These are phyloP conservation scores for Alternaria alternata DNA, from an alignment of 2,329 filamentous ascomycete species.

Conservation along the genomic window DNA sequence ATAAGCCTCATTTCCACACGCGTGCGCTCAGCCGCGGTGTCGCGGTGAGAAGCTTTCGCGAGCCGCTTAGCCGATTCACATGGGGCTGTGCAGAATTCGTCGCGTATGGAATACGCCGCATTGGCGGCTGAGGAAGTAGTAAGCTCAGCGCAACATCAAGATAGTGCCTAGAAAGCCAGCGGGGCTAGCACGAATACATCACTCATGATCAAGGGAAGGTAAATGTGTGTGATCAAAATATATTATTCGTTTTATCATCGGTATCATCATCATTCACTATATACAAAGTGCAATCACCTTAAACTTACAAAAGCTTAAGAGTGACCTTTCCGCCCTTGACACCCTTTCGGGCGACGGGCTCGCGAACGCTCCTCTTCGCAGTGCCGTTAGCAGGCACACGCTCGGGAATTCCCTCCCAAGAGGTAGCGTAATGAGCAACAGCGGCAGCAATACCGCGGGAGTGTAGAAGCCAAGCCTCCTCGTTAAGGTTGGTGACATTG, in stretches of 20 bases:
- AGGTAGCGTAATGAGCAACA: slow-evolving; percentile 44
- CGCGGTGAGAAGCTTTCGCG: slow-evolving; percentile 4
- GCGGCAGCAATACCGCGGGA: slow-evolving; percentile 46
- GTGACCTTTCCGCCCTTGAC: not conserved
- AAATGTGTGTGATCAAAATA: not conserved
- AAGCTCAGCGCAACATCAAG: not conserved
- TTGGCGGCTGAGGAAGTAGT: slow-evolving; percentile 2
- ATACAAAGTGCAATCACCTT: not conserved
- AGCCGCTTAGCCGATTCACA: slow-evolving; percentile 8
- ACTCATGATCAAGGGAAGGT: not conserved
- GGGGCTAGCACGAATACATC: not conserved
- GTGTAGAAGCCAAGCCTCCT: slow-evolving; percentile 41
- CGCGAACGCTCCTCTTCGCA: slow-evolving; percentile 13
- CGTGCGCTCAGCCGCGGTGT: slow-evolving; percentile 10
- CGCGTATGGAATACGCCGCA: not conserved
- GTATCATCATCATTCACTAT: not conserved
- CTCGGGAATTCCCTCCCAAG: slow-evolving; percentile 40
- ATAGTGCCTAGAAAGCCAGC: not conserved
- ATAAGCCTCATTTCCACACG: slow-evolving; percentile 15
- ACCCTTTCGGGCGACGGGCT: not conserved
- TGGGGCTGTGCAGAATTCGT: slow-evolving; percentile 11
- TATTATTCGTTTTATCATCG: not conserved
- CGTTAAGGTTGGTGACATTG: slow-evolving; percentile 44
- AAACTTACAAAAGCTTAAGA: not conserved
- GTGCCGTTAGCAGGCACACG: slow-evolving; percentile 13